Conservation (phyloP, 2,329 filamentous ascomycete species). For the Nemania serpens region DNA sequence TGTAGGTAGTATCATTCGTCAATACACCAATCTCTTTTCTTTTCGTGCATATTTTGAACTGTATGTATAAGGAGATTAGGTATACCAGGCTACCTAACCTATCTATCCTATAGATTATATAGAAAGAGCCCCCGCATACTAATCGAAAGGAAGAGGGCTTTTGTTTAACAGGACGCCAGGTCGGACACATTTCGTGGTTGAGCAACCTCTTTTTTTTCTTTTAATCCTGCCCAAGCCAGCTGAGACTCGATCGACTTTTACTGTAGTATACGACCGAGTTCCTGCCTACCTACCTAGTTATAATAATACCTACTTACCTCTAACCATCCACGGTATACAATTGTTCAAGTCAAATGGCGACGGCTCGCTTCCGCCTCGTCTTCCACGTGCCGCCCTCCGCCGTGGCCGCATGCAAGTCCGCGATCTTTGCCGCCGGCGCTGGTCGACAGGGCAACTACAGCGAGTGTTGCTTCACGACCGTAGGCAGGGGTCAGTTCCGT, state of each 20-base stretch:
- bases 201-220: not conserved
- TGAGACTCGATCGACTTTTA: not conserved
- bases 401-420: constrained; percentile 56
- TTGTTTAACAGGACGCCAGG: not conserved
- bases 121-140: not conserved
- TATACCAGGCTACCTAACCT: too few species aligned
- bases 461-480: constrained; percentile 56
- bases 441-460: constrained; percentile 59
- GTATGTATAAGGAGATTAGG: too few species aligned
- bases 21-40: not conserved
- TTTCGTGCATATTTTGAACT: too few species aligned
- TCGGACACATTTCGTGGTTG: not conserved
- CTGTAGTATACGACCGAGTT: not conserved
- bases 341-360: constrained; percentile 11
- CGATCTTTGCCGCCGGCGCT: constrained; percentile 63
- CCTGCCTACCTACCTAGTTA: too few species aligned
- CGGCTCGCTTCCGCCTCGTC: constrained; percentile 47
- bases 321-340: too few species aligned
- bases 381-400: constrained; percentile 55
- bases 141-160: not conserved
- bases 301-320: too few species aligned
- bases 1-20: too few species aligned
- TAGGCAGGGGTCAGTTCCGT: constrained; percentile 68
- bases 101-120: not conserved
- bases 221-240: not conserved